Base-by-base conservation (phyloP, 192 early-diverging fungal species). In the Coemansia sp. region DNA sequence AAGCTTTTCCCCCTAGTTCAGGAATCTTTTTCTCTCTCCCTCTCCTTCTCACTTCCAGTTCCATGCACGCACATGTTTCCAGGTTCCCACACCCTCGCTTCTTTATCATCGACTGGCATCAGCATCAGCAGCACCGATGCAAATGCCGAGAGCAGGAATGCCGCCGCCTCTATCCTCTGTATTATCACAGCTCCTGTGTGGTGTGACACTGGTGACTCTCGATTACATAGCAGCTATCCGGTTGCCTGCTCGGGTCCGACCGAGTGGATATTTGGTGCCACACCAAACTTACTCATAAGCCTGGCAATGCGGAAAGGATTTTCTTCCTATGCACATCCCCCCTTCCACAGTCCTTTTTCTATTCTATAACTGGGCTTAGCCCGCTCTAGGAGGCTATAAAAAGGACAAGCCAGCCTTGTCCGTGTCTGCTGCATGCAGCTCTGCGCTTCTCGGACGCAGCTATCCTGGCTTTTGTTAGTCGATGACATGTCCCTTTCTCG, bases 51-150 rank as follows among this genome's bases (percentile, higher is more conserved):
- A 17, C 29, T 57, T 57, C 53, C 53, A 17, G 53, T 12, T 57
- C 53, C 53, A 57, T 57, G 53, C 53, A 57, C 27, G 53, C 53
- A 17, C 31, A 57, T 57, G 53, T 57, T 57, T 57, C 53, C 53
- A 57, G 53, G 53, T 31, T 57, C 53, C 53, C 53, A 57, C 53
- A 57, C 53, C 53, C 53, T 19, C 45, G 14, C 53, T 17, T 31
- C 53, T 15, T 6, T 57, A 15, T 31, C 29, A 57, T 57, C 53
- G 11, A 31, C 53, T 57, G 29, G 53, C 53, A 57, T 15, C 1
- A 2, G 15, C 15, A n/a, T 19, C n/a, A 57, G 17, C n/a, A 21
- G 45, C 6, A 21, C n/a, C n/a, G 19, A 19, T 48, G 53, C 53
- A 29, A 53, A n/a, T 27, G 25, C 50, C 50, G n/a, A 46, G 45